Percentiles rank a stretch among this genome's conserved stretches.
Conservation (phyloP, 352 stramenopile genomes). For the Phytophthora sp. region DNA sequence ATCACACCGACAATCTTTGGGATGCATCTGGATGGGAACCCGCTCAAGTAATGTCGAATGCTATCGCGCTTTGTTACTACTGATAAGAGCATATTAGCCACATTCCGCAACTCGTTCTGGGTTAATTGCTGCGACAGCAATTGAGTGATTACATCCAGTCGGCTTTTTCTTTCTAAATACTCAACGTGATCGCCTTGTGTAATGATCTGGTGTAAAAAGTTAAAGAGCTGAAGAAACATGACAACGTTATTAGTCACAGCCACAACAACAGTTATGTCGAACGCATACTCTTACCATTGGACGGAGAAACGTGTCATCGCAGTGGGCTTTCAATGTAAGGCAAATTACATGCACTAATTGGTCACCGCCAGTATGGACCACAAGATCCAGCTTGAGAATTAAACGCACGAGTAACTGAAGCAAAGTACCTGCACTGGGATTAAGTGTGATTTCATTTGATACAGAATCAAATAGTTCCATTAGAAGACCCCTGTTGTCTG, state of each 20-base stretch:
- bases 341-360: conserved; percentile 37
- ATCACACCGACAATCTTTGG: conserved; percentile 18
- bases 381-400: conserved; percentile 33
- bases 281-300: conserved; percentile 15
- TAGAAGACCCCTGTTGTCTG: conserved; percentile 15
- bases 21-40: conserved; percentile 23
- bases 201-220: conserved; percentile 25
- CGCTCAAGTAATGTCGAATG: conserved; percentile 21
- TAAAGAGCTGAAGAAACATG: conserved; percentile 21
- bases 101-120: conserved; percentile 19
- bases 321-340: conserved; percentile 27
- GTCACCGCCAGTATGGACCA: conserved; percentile 30
- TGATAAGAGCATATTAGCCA: conserved; percentile 19
- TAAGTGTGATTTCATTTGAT: conserved; percentile 17
- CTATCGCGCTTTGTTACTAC: conserved; percentile 6
- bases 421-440: conserved; percentile 23
- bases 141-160: conserved; percentile 12
- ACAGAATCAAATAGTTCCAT: conserved; percentile 28
- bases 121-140: conserved; percentile 21
- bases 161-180: conserved; percentile 12
- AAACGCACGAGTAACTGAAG: conserved; percentile 40
- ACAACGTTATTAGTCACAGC: background rate
- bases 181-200: conserved; percentile 3
- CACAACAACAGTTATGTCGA: background rate
- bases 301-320: conserved; percentile 39